These are phyloP conservation scores for Trichoderma gracile DNA, from an alignment of 2,329 filamentous ascomycete genomes.

Conservation along the genomic window DNA sequence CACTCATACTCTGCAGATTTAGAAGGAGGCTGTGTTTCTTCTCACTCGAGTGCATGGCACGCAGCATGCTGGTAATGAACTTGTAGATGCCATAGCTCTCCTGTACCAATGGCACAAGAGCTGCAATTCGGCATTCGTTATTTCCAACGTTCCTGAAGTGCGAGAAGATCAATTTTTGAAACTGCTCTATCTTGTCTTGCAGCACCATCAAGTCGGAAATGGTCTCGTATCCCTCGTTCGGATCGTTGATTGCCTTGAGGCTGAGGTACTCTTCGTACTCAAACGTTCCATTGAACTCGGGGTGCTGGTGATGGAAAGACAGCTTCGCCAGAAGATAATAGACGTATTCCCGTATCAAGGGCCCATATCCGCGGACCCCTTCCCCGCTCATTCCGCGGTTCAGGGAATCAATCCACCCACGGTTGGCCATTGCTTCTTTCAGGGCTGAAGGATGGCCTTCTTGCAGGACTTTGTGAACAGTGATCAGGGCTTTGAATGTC, in stretches of 20 bases:
- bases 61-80: slow-evolving; percentile 98
- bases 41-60: slow-evolving; percentile 94
- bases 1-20: neutral
- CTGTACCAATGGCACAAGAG: slow-evolving; percentile 88
- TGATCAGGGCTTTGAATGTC: slow-evolving; percentile 98
- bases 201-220: slow-evolving; percentile 95
- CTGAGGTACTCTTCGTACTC: slow-evolving; percentile 99
- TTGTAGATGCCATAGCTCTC: slow-evolving; percentile 99
- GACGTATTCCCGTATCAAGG: slow-evolving; percentile 94
- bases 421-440: slow-evolving; percentile 84
- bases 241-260: slow-evolving; percentile 96
- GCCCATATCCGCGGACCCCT: slow-evolving; percentile 84
- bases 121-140: slow-evolving; percentile 95
- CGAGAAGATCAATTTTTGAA: slow-evolving; percentile 97
- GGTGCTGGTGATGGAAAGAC: slow-evolving; percentile 93
- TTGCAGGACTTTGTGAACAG: slow-evolving; percentile 94
- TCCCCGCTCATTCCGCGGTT: slow-evolving; percentile 80
- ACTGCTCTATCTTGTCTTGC: slow-evolving; percentile 97
- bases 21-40: slow-evolving; percentile 24
- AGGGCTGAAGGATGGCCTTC: slow-evolving; percentile 89
- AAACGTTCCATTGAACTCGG: slow-evolving; percentile 97
- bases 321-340: slow-evolving; percentile 93
- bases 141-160: slow-evolving; percentile 90
- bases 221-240: slow-evolving; percentile 96
- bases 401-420: slow-evolving; percentile 89